Evolutionary conservation across 306 rosid species (phyloP).

Genomic region (Trifolium pratense): DNA sequence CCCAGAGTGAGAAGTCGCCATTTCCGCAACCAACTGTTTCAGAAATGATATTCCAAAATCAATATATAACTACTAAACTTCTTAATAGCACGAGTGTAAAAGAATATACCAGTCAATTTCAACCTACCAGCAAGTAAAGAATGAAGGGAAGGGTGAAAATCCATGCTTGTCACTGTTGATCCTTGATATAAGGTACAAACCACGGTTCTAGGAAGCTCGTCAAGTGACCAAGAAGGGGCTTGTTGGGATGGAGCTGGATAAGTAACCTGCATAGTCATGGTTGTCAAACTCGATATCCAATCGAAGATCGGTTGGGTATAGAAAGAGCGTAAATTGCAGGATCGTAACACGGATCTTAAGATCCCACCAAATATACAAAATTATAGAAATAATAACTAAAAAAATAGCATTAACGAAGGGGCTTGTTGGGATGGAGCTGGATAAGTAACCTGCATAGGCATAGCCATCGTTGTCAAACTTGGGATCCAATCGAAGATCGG

Average conservation of each 20-base stretch:
- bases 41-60: slow-evolving; percentile 39
- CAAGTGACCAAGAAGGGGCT: slow-evolving; percentile 54
- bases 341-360: too few relatives aligned
- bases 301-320: too few relatives aligned
- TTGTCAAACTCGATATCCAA: too few relatives aligned
- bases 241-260: slow-evolving; percentile 51
- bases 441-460: slow-evolving; percentile 52
- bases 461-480: too few relatives aligned
- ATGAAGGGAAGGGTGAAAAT: slow-evolving; percentile 69
- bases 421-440: slow-evolving; percentile 51
- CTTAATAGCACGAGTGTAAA: not conserved
- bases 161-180: slow-evolving; percentile 62
- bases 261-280: slow-evolving; percentile 45
- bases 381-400: too few relatives aligned
- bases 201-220: slow-evolving; percentile 61
- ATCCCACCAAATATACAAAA: too few relatives aligned
- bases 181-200: slow-evolving; percentile 60
- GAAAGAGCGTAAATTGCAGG: too few relatives aligned
- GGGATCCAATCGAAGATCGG: too few relatives aligned
- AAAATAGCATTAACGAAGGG: slow-evolving; percentile 22
- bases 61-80: not conserved
- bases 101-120: slow-evolving; percentile 12
- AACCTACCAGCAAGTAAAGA: slow-evolving; percentile 64
- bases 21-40: slow-evolving; percentile 65
- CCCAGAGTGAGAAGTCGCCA: slow-evolving; percentile 72